Conservation (phyloP, 139 green algal genomes). For the Volvox reticuliferus region DNA sequence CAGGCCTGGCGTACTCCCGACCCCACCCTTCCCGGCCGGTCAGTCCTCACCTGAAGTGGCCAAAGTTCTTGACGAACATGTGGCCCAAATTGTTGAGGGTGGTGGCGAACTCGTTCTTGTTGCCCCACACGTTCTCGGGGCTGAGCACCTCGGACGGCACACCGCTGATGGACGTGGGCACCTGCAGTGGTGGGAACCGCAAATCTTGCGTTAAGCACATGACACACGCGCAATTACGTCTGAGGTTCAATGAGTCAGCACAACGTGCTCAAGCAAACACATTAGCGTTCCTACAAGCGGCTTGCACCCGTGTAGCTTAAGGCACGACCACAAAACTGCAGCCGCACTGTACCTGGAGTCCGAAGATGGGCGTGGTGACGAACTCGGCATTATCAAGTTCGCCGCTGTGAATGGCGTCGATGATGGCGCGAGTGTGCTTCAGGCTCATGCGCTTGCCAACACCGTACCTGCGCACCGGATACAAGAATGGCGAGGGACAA, state of each 20-base stretch:
- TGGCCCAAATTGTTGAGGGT: conserved; percentile 75
- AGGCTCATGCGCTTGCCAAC: conserved; percentile 92
- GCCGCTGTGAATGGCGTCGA: conserved; percentile 96
- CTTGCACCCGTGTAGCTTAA: too few species aligned
- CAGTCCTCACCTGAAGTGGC: conserved; percentile 39
- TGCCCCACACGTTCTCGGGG: conserved; percentile 72
- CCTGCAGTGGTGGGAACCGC: background rate
- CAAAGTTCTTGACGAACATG: conserved; percentile 66
- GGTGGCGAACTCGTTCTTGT: conserved; percentile 74
- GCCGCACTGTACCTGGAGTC: conserved; percentile 71
- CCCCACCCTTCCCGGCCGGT: too few species aligned
- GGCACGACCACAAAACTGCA: background rate
- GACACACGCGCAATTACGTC: too few species aligned
- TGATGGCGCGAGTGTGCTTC: conserved; percentile 93
- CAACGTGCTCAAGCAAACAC: too few species aligned
- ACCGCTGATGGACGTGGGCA: conserved; percentile 65
- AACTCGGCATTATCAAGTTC: conserved; percentile 76
- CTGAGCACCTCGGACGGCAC: conserved; percentile 86
- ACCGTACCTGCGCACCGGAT: conserved; percentile 77
- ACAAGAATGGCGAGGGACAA: too few species aligned
- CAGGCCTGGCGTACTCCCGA: too few species aligned
- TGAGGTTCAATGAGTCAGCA: too few species aligned
- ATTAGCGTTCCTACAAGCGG: too few species aligned
- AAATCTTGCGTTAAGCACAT: too few species aligned
- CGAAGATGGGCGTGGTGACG: conserved; percentile 85